Conservation (phyloP, 177 flowering plant species). For the Vitis hybrid region DNA sequence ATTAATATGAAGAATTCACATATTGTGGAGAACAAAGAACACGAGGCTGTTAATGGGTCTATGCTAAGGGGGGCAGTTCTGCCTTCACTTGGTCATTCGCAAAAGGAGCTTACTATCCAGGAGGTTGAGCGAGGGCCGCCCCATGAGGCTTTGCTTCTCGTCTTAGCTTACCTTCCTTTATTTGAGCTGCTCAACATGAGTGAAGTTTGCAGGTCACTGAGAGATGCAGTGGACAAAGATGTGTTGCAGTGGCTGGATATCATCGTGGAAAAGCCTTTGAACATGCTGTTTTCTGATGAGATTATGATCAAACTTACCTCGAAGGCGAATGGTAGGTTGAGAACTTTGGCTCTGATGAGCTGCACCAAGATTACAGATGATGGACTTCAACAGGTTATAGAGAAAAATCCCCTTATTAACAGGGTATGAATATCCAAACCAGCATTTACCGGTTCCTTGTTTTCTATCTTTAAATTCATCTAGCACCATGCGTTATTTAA, state of each 20-base stretch:
- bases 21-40: neutral
- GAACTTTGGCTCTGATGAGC: slow-evolving; percentile 43
- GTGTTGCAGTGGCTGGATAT: slow-evolving; percentile 58
- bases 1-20: neutral
- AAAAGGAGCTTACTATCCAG: neutral
- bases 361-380: slow-evolving; percentile 60
- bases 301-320: slow-evolving; percentile 43
- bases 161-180: slow-evolving; percentile 56
- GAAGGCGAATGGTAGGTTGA: slow-evolving; percentile 55
- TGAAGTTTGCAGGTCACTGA: slow-evolving; percentile 50
- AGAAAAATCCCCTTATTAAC: slow-evolving; percentile 50
- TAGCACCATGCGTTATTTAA: too few species aligned
- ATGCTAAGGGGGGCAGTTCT: neutral
- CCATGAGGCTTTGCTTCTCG: slow-evolving; percentile 60
- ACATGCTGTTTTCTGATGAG: slow-evolving; percentile 37
- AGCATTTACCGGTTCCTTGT: slow-evolving; percentile 2
- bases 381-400: slow-evolving; percentile 49
- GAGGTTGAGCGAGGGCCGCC: slow-evolving; percentile 32
- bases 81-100: neutral
- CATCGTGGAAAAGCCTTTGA: slow-evolving; percentile 51
- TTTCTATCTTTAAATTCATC: too few species aligned
- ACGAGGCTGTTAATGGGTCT: neutral
- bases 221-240: slow-evolving; percentile 56
- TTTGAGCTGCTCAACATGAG: slow-evolving; percentile 51
- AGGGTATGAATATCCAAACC: slow-evolving; percentile 41